Evolutionary conservation across 2,329 filamentous ascomycete genomes (phyloP).

Genomic region (Neocucurbitaria cava): DNA sequence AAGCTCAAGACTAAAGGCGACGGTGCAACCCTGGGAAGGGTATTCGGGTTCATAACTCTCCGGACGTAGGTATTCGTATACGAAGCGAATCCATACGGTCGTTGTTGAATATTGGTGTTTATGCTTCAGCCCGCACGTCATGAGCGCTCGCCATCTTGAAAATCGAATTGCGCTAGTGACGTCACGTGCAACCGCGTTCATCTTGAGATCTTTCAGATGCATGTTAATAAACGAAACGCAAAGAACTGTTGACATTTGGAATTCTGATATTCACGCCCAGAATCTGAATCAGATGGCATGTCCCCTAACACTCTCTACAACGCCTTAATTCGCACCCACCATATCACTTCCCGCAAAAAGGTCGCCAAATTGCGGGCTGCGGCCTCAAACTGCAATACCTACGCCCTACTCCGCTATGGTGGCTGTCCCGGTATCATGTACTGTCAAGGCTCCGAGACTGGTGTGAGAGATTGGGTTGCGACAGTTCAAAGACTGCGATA

Average conservation of each 20-base stretch:
- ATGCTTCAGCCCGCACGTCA: constrained; percentile 19
- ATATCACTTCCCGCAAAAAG: constrained; percentile 83
- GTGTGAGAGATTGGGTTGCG: constrained; percentile 69
- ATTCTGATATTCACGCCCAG: background rate
- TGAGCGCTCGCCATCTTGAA: constrained; percentile 17
- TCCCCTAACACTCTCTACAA: constrained; percentile 49
- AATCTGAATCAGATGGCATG: constrained; percentile 20
- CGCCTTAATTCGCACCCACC: constrained; percentile 77
- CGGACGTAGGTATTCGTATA: constrained; percentile 22
- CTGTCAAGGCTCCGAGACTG: constrained; percentile 66
- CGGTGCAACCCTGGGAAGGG: constrained; percentile 42
- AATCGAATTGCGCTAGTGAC: constrained; percentile 32
- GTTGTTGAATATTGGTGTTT: constrained; percentile 16
- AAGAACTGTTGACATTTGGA: background rate
- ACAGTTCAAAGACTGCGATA: constrained; percentile 70
- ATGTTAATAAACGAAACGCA: background rate
- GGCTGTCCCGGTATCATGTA: constrained; percentile 81
- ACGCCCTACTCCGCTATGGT: constrained; percentile 71
- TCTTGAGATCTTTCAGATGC: background rate
- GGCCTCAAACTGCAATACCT: constrained; percentile 66
- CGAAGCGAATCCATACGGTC: constrained; percentile 39
- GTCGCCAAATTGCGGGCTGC: constrained; percentile 69
- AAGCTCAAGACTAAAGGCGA: constrained; percentile 49
- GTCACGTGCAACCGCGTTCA: constrained; percentile 34
- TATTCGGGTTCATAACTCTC: constrained; percentile 47